Evolutionary conservation across 148 eudicot genomes (phyloP), one percentile per base, ranked within the genome.

Genomic region (Rhododendron ovatum): DNA sequence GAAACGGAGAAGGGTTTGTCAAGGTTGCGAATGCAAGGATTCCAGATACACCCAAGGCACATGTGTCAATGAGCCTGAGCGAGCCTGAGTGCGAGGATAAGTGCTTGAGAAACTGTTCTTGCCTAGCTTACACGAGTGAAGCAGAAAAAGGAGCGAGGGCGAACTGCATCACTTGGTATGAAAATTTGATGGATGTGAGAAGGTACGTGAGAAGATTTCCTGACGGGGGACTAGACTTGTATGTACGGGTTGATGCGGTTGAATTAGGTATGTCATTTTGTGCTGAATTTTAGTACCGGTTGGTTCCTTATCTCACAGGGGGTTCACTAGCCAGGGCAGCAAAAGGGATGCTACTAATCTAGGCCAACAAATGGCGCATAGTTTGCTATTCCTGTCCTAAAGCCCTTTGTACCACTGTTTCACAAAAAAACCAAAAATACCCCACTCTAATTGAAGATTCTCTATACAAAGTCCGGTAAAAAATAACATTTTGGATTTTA

Each of bases 1-100:
- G 53, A 33, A 89, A 83, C 4, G 89, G 90, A 26, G 94, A 90
- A 78, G 94, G 95, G 79, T 93, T 93, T 81, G 65, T 90, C n/a
- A 90, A 85, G 86, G 3, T 91, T 51, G 53, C 84, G 0, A 79
- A 75, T 7, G 91, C 90, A 18, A 91, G 89, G 88, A 1, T 92
- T 48, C 95, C 95, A 3, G 94, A 92, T 79, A 88, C 93, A 18
- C 24, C 33, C 15, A 26, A 80, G 24, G 37, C 61, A 50, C n/a
- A 5, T 26, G 8, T 11, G 8, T 2, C 0, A 33, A 28, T 7
- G 13, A 28, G 53, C 10, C 17, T 50, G 2, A 80, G 63, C 39
- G 2, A 14, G 24, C 8, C 26, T 26, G 82, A 48, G 61, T 80
- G 82, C 39, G 5, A 50, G 22, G 61, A 28, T 10, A 15, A 48